These are phyloP conservation scores for Aureobasidium sp. DNA, from an alignment of 2,329 filamentous ascomycete genomes.

Conservation along the genomic window DNA sequence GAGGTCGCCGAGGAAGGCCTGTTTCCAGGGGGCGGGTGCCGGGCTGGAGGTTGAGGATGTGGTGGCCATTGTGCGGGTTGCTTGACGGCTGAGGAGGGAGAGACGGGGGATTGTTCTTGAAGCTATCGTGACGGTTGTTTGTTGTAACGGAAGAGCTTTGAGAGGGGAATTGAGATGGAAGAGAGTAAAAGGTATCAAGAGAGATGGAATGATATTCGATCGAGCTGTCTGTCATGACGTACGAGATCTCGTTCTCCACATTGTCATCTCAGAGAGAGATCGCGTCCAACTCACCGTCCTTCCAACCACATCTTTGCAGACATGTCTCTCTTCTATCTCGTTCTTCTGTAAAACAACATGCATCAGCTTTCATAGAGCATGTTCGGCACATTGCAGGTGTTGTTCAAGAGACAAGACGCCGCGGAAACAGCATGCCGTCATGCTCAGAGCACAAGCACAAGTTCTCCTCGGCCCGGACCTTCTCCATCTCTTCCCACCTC, in stretches of 20 bases:
- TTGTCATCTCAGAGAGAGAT: neutral
- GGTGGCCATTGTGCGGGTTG: conserved; percentile 35
- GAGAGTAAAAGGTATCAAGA: neutral
- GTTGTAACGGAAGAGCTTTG: neutral
- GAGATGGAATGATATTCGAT: neutral
- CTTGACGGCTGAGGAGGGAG: conserved; percentile 27
- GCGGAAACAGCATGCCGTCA: neutral
- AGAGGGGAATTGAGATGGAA: neutral
- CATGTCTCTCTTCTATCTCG: neutral
- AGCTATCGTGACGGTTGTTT: conserved; percentile 34
- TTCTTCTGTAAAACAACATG: neutral
- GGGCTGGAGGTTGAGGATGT: conserved; percentile 30
- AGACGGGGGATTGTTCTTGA: conserved; percentile 28
- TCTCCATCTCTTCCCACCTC: neutral
- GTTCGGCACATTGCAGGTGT: neutral
- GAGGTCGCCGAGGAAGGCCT: conserved; percentile 41
- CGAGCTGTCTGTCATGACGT: conserved; percentile 3
- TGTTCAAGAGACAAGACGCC: neutral
- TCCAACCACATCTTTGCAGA: neutral
- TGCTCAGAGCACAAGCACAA: neutral
- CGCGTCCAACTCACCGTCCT: neutral
- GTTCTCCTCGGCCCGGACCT: neutral
- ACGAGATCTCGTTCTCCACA: conserved; percentile 3
- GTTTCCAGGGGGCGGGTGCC: conserved; percentile 43
- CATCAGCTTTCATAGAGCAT: neutral